Evolutionary conservation across 2,329 filamentous ascomycete species (phyloP).

Genomic region (Aspergillus sp.): DNA sequence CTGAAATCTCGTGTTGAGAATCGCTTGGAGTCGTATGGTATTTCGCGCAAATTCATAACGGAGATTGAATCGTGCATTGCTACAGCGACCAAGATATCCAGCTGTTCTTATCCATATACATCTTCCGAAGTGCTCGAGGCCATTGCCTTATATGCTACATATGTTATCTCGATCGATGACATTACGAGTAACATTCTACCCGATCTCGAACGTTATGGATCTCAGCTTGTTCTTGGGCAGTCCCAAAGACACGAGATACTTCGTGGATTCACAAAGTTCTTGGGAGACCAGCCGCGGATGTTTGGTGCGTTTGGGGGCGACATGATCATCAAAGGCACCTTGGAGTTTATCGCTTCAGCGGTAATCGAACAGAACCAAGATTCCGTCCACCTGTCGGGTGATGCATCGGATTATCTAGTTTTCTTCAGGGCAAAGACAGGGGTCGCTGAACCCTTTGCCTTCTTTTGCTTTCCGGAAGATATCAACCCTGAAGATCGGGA

Average conservation of each 20-base stretch:
- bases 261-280: neutral
- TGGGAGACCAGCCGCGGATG: neutral
- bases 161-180: constrained; percentile 3
- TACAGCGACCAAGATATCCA: neutral
- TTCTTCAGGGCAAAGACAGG: constrained; percentile 7
- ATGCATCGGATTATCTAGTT: neutral
- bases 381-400: neutral
- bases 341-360: neutral
- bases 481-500: constrained; percentile 1
- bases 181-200: neutral
- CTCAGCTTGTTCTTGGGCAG: neutral
- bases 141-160: neutral
- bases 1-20: neutral
- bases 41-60: neutral
- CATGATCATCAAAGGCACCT: constrained; percentile 5
- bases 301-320: constrained; percentile 5
- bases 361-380: neutral
- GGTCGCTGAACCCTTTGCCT: constrained; percentile 2
- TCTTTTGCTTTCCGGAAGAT: constrained; percentile 8
- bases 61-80: neutral
- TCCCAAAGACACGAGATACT: neutral
- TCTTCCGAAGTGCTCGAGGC: neutral
- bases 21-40: neutral
- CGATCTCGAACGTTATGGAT: neutral
- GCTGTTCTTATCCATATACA: neutral